A percentile compares a stretch with the other conserved stretches of the same genome.
Conservation (phyloP, 1,284 basidiomycete species). For the Filobasidium uniguttulatum region DNA sequence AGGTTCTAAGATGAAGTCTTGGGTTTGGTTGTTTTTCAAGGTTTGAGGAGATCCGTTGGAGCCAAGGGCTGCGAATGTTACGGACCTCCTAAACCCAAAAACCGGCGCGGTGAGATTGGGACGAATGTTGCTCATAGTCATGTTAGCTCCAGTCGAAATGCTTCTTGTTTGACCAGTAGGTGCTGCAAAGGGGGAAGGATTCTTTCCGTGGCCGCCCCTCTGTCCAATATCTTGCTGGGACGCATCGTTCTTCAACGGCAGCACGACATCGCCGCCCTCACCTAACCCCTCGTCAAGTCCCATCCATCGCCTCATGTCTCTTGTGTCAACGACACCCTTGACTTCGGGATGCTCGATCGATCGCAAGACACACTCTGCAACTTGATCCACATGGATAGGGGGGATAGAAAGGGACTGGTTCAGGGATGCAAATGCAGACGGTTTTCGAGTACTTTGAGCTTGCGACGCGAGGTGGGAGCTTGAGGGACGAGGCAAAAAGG, state of each 20-base stretch:
- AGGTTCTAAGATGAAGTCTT: too few species aligned
- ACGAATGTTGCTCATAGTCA: too few species aligned
- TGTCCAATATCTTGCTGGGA: neutral
- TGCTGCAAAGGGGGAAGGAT: too few species aligned
- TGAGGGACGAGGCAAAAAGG: constrained; percentile 14
- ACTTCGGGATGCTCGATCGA: constrained; percentile 39
- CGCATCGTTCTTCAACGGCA: neutral
- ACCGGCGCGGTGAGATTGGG: too few species aligned
- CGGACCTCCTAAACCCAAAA: too few species aligned
- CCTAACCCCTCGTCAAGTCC: constrained; percentile 57
- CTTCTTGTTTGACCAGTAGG: too few species aligned
- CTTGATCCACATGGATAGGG: constrained; percentile 91
- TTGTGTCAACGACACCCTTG: constrained; percentile 58
- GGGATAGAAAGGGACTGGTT: constrained; percentile 64
- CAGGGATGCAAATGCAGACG: constrained; percentile 44
- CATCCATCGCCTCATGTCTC: constrained; percentile 56
- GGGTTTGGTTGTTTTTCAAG: too few species aligned
- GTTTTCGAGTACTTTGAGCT: neutral
- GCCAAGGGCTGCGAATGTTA: too few species aligned
- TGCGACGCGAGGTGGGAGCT: constrained; percentile 1
- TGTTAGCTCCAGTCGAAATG: too few species aligned
- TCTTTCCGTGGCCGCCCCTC: neutral
- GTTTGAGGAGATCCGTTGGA: too few species aligned
- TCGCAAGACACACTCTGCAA: constrained; percentile 59
- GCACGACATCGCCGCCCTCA: neutral